These are phyloP conservation scores for Ustanciosporium gigantosporum DNA, from an alignment of 1,284 basidiomycete species.

Conservation along the genomic window DNA sequence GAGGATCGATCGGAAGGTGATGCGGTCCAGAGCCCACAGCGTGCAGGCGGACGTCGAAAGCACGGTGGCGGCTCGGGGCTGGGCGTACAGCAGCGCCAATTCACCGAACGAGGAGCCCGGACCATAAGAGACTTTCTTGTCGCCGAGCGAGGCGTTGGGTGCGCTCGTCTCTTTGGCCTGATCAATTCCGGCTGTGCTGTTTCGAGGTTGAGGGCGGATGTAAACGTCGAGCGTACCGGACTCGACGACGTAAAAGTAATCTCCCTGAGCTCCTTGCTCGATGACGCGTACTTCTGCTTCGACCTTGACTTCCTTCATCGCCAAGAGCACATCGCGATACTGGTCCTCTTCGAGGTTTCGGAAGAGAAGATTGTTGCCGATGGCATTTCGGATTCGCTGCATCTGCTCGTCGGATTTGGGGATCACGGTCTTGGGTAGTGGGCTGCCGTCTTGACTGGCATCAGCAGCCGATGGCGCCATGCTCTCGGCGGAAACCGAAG, in stretches of 20 bases:
- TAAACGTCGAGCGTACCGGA: slow-evolving; percentile 84
- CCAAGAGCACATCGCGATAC: slow-evolving; percentile 85
- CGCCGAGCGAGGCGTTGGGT: slow-evolving; percentile 27
- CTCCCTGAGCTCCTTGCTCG: slow-evolving; percentile 92
- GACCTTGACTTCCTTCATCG: slow-evolving; percentile 88
- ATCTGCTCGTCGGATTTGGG: slow-evolving; percentile 85
- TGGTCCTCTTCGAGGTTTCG: slow-evolving; percentile 95
- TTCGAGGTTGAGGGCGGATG: slow-evolving; percentile 64
- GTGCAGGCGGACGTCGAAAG: slow-evolving; percentile 79
- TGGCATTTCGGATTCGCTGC: slow-evolving; percentile 81
- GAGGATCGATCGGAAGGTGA: slow-evolving; percentile 98
- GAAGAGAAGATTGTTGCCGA: slow-evolving; percentile 89
- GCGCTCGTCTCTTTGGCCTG: slow-evolving; percentile 26
- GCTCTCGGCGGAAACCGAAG: slow-evolving; percentile 95
- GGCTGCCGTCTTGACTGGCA: slow-evolving; percentile 12
- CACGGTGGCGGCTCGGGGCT: slow-evolving; percentile 91
- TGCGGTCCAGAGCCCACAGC: slow-evolving; percentile 92
- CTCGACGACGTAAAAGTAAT: slow-evolving; percentile 98
- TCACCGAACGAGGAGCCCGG: slow-evolving; percentile 92
- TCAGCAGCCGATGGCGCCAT: slow-evolving; percentile 69
- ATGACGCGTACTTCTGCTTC: slow-evolving; percentile 81
- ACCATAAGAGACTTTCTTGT: slow-evolving; percentile 70
- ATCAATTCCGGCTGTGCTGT: slow-evolving; percentile 33
- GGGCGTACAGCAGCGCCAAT: slow-evolving; percentile 95
- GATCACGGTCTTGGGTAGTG: slow-evolving; percentile 39